Evolutionary conservation across 441 rosid species (phyloP), one percentile per base, ranked within the genome.

Genomic region (Brassica balearica): DNA sequence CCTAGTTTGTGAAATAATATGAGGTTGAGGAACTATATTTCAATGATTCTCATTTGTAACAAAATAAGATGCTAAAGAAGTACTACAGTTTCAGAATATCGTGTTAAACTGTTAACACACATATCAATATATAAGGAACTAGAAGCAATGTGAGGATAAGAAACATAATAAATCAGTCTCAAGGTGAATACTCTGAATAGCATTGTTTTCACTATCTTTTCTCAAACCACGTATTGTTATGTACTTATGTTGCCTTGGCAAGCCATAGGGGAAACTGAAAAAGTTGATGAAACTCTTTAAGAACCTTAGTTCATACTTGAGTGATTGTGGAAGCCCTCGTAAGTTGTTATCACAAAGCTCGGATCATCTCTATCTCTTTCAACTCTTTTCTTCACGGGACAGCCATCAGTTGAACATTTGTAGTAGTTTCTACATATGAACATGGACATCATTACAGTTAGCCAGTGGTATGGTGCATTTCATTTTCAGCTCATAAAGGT

Each of bases 401-500:
- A 51, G 19, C 17, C 56, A 51, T 51, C 56, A 51, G 19, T 8
- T n/a, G 56, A 51, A 51, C 56, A 51, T 51, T 51, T 51, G 8
- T 51, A 51, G 2, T 51, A 51, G 56, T 51, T 51, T 51, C 56
- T 51, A 12, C 51, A 43, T 10, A 43, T 43, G 14, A 43, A 43
- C 14, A 41, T 41, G 48, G 48, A 41, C 48, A 41, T 9, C 51
- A 43, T 43, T 43, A 10, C 51, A 43, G 1, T 43, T 3, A 43
- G 14, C 51, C 14, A 43, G 14, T 43, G 51, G 51, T 43, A 3
- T 43, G 14, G 51, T 43, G 29, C 41, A 70, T 43, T 43, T 43
- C 51, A 43, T 11, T 27, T 67, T 27, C 77, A 78, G 77, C 55
- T 72, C 67, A 46, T 20, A 36, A 43, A 43, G 51, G 51, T 43